Evolutionary conservation across 2,329 filamentous ascomycete species (phyloP).

Genomic region (Apiospora rasikravindrae): DNA sequence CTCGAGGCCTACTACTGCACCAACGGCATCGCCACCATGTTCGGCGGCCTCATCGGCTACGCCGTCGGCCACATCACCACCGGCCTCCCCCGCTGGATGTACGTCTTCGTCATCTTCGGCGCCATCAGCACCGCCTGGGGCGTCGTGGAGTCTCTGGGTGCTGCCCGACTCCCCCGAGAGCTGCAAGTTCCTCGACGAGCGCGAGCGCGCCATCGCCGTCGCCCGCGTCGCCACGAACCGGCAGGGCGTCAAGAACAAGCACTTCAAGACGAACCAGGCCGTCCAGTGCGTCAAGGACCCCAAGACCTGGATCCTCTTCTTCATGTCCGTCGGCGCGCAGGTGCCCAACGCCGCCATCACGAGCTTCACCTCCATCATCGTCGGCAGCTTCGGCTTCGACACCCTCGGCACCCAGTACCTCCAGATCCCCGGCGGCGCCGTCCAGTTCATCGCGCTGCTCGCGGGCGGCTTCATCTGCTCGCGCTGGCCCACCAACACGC

Average conservation of each 20-base stretch:
- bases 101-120: slow-evolving; percentile 62
- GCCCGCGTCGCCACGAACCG: slow-evolving; percentile 56
- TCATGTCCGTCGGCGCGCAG: slow-evolving; percentile 58
- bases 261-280: slow-evolving; percentile 53
- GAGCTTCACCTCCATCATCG: slow-evolving; percentile 41
- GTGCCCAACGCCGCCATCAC: slow-evolving; percentile 63
- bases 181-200: slow-evolving; percentile 62
- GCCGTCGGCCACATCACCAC: slow-evolving; percentile 62
- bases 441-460: slow-evolving; percentile 60
- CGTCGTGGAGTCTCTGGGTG: slow-evolving; percentile 57
- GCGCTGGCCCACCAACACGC: slow-evolving; percentile 52
- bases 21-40: slow-evolving; percentile 66
- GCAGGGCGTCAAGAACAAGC: slow-evolving; percentile 59
- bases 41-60: slow-evolving; percentile 64
- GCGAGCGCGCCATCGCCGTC: slow-evolving; percentile 61
- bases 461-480: slow-evolving; percentile 57
- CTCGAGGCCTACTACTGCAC: slow-evolving; percentile 62
- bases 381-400: slow-evolving; percentile 43
- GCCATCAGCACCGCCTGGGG: slow-evolving; percentile 62
- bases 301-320: slow-evolving; percentile 61
- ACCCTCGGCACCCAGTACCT: slow-evolving; percentile 60
- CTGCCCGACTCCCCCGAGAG: slow-evolving; percentile 68
- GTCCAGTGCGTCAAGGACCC: slow-evolving; percentile 52
- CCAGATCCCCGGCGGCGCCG: slow-evolving; percentile 63
- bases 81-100: slow-evolving; percentile 38